phyloP scores from a whole-genome alignment of 2,329 filamentous ascomycete genomes.

The Westerdykella ornata region DNA sequence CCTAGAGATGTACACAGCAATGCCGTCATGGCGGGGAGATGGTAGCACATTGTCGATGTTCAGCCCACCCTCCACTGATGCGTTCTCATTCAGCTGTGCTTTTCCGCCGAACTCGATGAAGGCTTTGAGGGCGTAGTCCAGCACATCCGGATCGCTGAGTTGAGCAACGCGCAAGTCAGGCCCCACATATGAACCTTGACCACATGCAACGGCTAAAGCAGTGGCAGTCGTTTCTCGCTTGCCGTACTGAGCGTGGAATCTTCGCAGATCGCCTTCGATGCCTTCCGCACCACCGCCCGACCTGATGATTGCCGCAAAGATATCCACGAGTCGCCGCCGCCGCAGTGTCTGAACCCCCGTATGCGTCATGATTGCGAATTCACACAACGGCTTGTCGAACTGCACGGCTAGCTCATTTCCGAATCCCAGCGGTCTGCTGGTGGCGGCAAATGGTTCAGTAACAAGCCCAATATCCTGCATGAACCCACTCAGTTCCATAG shows the following conservation, averaged over 20 bases:
- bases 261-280: slow-evolving; percentile 71
- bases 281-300: slow-evolving; percentile 68
- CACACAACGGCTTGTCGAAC: slow-evolving; percentile 73
- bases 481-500: slow-evolving; percentile 66
- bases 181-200: slow-evolving; percentile 78
- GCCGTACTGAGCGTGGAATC: slow-evolving; percentile 80
- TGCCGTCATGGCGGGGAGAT: slow-evolving; percentile 81
- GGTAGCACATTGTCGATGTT: slow-evolving; percentile 76
- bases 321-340: slow-evolving; percentile 77
- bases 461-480: slow-evolving; percentile 74
- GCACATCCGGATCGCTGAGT: slow-evolving; percentile 73
- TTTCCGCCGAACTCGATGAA: slow-evolving; percentile 93
- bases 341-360: slow-evolving; percentile 82
- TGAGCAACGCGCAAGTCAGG: slow-evolving; percentile 61
- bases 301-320: slow-evolving; percentile 77
- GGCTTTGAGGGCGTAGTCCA: slow-evolving; percentile 75
- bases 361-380: slow-evolving; percentile 88
- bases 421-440: slow-evolving; percentile 66
- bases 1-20: slow-evolving; percentile 79
- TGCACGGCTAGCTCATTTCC: slow-evolving; percentile 96
- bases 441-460: slow-evolving; percentile 57
- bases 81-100: slow-evolving; percentile 74
- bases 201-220: slow-evolving; percentile 88
- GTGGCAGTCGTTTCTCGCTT: slow-evolving; percentile 83
- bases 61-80: slow-evolving; percentile 49